Evolutionary conservation across 768 basidiomycete species (phyloP).

Genomic region (Mycena haematopus): DNA sequence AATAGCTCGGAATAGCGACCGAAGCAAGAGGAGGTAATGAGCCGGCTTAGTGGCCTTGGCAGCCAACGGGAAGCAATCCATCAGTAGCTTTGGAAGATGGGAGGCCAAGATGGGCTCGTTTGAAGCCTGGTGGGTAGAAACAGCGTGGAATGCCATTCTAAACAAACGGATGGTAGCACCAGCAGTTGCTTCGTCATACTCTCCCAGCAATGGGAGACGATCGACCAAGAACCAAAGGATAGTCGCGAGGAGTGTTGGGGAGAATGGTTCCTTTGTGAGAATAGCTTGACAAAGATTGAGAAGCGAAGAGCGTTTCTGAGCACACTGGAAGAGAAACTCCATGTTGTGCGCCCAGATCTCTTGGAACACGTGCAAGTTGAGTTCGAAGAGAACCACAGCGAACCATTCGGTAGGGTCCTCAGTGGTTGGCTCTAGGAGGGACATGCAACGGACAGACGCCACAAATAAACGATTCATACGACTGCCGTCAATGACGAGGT

Average conservation of each 20-base stretch:
- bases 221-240: conserved; percentile 87
- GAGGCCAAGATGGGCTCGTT: conserved; percentile 96
- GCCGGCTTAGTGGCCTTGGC: conserved; percentile 90
- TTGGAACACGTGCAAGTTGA: conserved; percentile 92
- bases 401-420: conserved; percentile 89
- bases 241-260: conserved; percentile 86
- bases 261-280: conserved; percentile 76
- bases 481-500: conserved; percentile 82
- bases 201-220: conserved; percentile 82
- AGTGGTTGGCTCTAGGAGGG: conserved; percentile 73
- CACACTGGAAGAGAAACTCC: conserved; percentile 85
- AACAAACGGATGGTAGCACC: conserved; percentile 88
- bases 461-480: conserved; percentile 89
- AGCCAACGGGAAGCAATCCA: conserved; percentile 95
- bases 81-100: conserved; percentile 90
- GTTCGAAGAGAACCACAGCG: conserved; percentile 74
- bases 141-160: conserved; percentile 94
- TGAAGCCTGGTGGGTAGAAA: conserved; percentile 68
- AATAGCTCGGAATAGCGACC: conserved; percentile 92
- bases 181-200: conserved; percentile 81
- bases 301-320: conserved; percentile 76
- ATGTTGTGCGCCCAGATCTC: conserved; percentile 96
- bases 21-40: conserved; percentile 91
- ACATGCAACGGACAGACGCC: conserved; percentile 83
- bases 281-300: conserved; percentile 87